Evolutionary conservation across 176 grass and related monocot species (phyloP).

Genomic region (Phragmites australis): DNA sequence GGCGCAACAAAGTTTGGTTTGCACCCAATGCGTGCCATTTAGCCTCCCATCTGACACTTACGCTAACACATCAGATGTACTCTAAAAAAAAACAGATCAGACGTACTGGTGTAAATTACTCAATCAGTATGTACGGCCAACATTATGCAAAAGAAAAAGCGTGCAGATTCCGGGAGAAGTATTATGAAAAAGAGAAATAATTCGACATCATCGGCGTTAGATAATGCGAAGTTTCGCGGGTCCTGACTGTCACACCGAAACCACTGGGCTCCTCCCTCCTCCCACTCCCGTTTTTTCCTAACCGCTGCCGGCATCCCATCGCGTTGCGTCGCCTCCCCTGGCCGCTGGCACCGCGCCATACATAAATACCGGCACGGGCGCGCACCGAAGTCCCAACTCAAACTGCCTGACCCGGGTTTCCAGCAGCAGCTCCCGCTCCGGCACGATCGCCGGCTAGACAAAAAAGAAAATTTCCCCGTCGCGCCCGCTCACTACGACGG

Average conservation of each 20-base stretch:
- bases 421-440: neutral
- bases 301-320: too few species aligned
- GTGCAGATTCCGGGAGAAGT: neutral
- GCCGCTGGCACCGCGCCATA: neutral
- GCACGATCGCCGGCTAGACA: neutral
- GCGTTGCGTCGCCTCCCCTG: too few species aligned
- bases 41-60: neutral
- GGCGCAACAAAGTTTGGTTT: neutral
- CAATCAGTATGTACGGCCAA: neutral
- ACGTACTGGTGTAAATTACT: neutral
- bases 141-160: neutral
- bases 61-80: neutral
- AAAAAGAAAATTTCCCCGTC: slow-evolving; percentile 17
- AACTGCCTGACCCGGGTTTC: neutral
- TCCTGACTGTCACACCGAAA: neutral
- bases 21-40: neutral
- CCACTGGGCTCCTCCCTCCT: neutral
- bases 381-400: neutral
- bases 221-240: neutral
- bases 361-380: slow-evolving; percentile 17
- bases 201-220: neutral
- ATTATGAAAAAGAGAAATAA: neutral
- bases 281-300: neutral
- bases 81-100: neutral
- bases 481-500: slow-evolving; percentile 34